Conservation (phyloP, 148 eudicot genomes). For the Heliamphora exappendiculata region DNA sequence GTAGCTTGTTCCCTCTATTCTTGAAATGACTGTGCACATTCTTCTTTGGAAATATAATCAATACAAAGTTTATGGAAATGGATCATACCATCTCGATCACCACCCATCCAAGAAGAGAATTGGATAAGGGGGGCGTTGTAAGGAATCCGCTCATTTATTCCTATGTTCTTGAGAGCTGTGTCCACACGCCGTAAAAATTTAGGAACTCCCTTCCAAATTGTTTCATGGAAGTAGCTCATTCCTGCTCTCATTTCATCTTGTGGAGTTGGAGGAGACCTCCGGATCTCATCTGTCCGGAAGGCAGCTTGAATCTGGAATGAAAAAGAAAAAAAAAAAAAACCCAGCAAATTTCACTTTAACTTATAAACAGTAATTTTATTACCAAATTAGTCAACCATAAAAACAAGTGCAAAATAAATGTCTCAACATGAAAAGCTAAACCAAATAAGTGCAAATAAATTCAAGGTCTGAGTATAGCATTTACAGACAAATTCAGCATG, state of each 20-base stretch:
- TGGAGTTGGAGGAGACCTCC: conserved; percentile 87
- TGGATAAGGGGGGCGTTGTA: conserved; percentile 97
- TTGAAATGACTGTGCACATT: not conserved
- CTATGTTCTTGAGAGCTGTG: conserved; percentile 92
- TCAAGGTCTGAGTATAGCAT: not conserved
- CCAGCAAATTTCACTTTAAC: not conserved
- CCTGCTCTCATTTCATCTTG: conserved; percentile 99
- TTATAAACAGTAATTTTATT: not conserved
- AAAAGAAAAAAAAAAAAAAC: not conserved
- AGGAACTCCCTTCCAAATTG: conserved; percentile 96
- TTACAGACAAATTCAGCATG: not conserved
- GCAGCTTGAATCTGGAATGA: conserved; percentile 90
- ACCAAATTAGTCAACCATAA: not conserved
- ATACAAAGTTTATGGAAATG: not conserved
- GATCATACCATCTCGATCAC: conserved; percentile 89
- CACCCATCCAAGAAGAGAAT: conserved; percentile 99
- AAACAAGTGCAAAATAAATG: not conserved
- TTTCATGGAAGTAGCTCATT: conserved; percentile 99
- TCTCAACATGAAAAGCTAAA: not conserved
- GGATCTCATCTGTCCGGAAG: conserved; percentile 93
- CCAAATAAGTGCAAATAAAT: not conserved
- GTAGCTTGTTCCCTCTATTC: not conserved
- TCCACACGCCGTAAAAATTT: conserved; percentile 90
- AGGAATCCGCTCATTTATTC: conserved; percentile 92
- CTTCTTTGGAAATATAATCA: not conserved